Evolutionary conservation across 2,329 filamentous ascomycete genomes (phyloP).

Genomic region (Aspergillus sp.): DNA sequence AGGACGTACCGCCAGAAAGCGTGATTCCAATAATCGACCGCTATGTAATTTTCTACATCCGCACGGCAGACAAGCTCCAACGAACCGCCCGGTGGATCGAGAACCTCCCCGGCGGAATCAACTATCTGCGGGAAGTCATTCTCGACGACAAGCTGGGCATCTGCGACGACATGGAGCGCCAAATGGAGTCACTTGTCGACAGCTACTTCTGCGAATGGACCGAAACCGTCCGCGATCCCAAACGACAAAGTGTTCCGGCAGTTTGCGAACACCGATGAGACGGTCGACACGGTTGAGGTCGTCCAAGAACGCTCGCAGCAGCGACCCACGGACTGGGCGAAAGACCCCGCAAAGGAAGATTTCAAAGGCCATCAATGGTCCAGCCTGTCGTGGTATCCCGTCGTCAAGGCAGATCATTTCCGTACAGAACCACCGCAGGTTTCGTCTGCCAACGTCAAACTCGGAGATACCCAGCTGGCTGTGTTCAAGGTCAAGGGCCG

Average conservation of each 20-base stretch:
- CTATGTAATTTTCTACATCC: conserved; percentile 88
- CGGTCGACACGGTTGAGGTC: conserved; percentile 57
- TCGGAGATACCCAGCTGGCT: conserved; percentile 80
- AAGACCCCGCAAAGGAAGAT: conserved; percentile 56
- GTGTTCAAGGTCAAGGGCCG: conserved; percentile 73
- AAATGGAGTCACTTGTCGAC: conserved; percentile 78
- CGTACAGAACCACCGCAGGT: conserved; percentile 56
- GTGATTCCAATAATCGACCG: conserved; percentile 77
- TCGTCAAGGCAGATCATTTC: conserved; percentile 64
- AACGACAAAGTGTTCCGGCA: conserved; percentile 63
- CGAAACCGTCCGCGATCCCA: conserved; percentile 63
- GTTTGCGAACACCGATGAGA: conserved; percentile 75
- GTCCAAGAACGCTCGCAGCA: conserved; percentile 63
- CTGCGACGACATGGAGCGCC: conserved; percentile 69
- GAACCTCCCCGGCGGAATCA: conserved; percentile 69
- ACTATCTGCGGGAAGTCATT: conserved; percentile 72
- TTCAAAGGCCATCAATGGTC: conserved; percentile 63
- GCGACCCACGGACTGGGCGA: conserved; percentile 69
- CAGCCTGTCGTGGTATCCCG: conserved; percentile 64
- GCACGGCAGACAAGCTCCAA: conserved; percentile 82
- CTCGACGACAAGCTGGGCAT: conserved; percentile 81
- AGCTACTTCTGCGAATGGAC: conserved; percentile 90
- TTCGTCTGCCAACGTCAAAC: conserved; percentile 68
- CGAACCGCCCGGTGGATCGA: conserved; percentile 85
- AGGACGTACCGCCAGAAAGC: conserved; percentile 74